Percentiles rank a stretch among this genome's conserved stretches.
These are phyloP conservation scores for Nidula niveotomentosa DNA, from an alignment of 1,284 basidiomycete genomes.

Conservation along the genomic window DNA sequence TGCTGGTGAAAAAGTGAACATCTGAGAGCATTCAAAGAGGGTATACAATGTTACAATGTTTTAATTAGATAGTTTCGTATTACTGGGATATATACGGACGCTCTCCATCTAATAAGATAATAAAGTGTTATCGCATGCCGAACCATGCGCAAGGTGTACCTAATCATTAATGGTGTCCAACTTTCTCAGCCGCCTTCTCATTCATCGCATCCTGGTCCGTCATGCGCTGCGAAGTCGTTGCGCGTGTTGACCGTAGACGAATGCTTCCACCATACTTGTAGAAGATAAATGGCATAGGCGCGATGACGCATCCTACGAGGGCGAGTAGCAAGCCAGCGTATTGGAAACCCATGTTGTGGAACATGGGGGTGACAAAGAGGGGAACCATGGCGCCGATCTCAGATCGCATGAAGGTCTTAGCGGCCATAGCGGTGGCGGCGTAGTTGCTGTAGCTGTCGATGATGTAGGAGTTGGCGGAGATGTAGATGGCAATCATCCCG, in stretches of 20 bases:
- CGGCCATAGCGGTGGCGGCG: conserved; percentile 42
- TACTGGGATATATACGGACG: too few relatives aligned
- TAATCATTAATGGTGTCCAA: too few relatives aligned
- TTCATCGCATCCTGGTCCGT: not conserved
- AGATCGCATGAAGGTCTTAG: conserved; percentile 37
- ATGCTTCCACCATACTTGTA: conserved; percentile 32
- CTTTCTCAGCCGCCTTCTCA: not conserved
- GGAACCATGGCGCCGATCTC: conserved; percentile 35
- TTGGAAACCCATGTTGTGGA: conserved; percentile 37
- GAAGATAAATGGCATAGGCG: conserved; percentile 39
- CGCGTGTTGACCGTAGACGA: conserved; percentile 12
- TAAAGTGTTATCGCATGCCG: too few relatives aligned
- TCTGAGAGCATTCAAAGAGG: too few relatives aligned
- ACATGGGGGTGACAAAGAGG: conserved; percentile 39
- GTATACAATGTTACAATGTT: too few relatives aligned
- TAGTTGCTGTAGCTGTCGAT: conserved; percentile 37
- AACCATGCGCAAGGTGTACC: too few relatives aligned
- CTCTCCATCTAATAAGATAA: too few relatives aligned
- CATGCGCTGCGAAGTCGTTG: not conserved
- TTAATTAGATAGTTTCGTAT: too few relatives aligned
- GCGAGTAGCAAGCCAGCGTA: conserved; percentile 35
- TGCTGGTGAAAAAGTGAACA: too few relatives aligned
- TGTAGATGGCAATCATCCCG: conserved; percentile 38
- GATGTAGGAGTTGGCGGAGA: conserved; percentile 42
- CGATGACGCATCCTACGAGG: conserved; percentile 28